Evolutionary conservation across 2,329 filamentous ascomycete species (phyloP), one percentile per base, ranked within the genome.

Genomic region (Xylaria polymorpha): DNA sequence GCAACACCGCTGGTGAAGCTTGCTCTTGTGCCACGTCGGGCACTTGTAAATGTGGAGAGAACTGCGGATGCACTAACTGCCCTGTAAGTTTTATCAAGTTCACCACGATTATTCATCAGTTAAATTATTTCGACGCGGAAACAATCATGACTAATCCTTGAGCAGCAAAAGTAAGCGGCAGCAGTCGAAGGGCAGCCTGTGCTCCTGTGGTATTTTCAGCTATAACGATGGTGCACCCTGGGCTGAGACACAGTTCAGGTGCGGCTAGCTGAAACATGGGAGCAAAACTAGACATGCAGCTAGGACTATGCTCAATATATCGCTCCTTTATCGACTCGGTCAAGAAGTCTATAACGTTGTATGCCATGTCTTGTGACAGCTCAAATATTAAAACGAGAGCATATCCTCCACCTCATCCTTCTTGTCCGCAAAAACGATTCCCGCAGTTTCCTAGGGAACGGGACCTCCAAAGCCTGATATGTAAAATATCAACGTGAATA

Each of bases 41-140:
- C 69, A 64, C 69, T 41, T 78, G 76, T 68, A 69, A 72, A 48
- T 78, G 76, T 64, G 74, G 72, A 68, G 48, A 74, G 48, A 74
- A 67, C 75, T 78, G 76, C 71, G 73, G 71, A 41, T 78, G 76
- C 74, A 51, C 70, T 53, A 74, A 69, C 70, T 78, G 76, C 72
- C 76, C 76, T 9, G 76, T 78, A 55, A 72, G 76, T 71, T 39
- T 22, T 1, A 59, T 51, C 41, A 44, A 29, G 1, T 48, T 7
- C 8, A 32, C 32, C 1, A 15, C 53, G n/a, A 22, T 22, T 18
- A 18, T 56, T n/a, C n/a, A 39, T 14, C 25, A 15, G 5, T 53
- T 53, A 8, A 14, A 25, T 15, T 53, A 15, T 32, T n/a, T n/a
- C n/a, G n/a, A 4, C 20, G 32, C 12, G 39, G 18, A 43, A 43